Evolutionary conservation across 2,329 filamentous ascomycete species (phyloP), one percentile per base, ranked within the genome.

Genomic region (Aspergillus ibericus): DNA sequence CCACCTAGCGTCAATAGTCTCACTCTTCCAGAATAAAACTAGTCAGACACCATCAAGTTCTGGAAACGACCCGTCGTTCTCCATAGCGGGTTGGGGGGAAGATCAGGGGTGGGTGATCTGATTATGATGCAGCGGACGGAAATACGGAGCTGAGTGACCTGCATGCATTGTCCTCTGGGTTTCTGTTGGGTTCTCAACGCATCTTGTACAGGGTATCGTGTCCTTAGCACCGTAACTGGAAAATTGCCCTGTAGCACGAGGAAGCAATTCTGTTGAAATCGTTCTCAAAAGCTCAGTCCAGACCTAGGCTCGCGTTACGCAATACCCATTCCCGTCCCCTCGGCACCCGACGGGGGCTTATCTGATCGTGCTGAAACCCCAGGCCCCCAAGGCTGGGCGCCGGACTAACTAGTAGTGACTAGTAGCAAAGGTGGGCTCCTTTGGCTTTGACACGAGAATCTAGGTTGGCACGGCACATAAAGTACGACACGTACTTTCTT

Each of bases 301-400:
- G 8, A 5, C 7, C 38, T 22, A 20, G 38, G 18, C 20, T 42
- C 18, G 38, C 38, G 38, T 42, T 42, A 42, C 38, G 38, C 38
- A 42, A 42, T 42, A 22, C 38, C 18, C 16, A 18, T 4, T 10
- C 36, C n/a, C 4, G 9, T 18, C 18, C 25, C n/a, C n/a, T n/a
- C n/a, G n/a, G n/a, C n/a, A n/a, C n/a, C 22, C 22, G 27, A n/a
- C n/a, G 22, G 25, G 22, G 44, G 15, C 25, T 53, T 53, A 53
- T 53, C 51, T 44, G 51, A 53, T 53, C 38, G 36, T 20, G 38
- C 51, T 53, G 38, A 40, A 53, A 53, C 38, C 16, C 51, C 20
- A 38, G 20, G 34, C 18, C 35, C 27, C 36, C 38, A 20, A 36
- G 38, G 35, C 50, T 22, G 20, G 22, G 36, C 7, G 29, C 48